phyloP scores from a whole-genome alignment of 2,329 filamentous ascomycete genomes.

The Daldinia eschscholtzii region DNA sequence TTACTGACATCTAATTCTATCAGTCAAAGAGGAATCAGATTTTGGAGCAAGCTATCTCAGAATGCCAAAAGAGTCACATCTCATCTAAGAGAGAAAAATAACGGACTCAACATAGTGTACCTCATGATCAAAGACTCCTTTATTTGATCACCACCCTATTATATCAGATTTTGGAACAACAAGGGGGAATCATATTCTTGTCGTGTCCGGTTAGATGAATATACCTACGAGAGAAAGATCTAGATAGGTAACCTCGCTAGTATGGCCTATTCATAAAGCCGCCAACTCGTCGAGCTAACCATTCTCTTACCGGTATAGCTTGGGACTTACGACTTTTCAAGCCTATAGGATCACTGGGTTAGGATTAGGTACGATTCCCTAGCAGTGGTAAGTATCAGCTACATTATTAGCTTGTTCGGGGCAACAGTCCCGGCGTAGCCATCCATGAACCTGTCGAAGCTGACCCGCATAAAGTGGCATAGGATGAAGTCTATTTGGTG shows the following conservation, averaged over 20 bases:
- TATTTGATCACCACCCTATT: no score
- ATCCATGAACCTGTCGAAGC: background rate
- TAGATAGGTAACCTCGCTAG: background rate
- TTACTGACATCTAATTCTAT: background rate
- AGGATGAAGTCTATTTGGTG: conserved; percentile 45
- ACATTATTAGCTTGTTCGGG: conserved; percentile 1
- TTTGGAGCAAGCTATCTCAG: background rate
- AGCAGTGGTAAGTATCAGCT: background rate
- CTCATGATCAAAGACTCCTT: no score
- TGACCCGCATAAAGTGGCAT: conserved; percentile 25
- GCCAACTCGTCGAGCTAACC: background rate
- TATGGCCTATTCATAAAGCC: background rate
- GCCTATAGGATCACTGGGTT: background rate
- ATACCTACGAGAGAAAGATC: background rate
- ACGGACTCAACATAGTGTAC: background rate
- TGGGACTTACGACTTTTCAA: background rate
- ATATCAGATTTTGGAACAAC: no score
- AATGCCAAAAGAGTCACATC: background rate
- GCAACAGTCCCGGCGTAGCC: background rate
- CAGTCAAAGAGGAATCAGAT: background rate
- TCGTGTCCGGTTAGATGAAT: background rate
- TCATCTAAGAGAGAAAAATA: background rate
- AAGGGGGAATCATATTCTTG: no score
- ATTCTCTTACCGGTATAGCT: background rate
- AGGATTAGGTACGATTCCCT: background rate